phyloP scores from a whole-genome alignment of 2,329 filamentous ascomycete genomes.

The Fusarium caatingaense region DNA sequence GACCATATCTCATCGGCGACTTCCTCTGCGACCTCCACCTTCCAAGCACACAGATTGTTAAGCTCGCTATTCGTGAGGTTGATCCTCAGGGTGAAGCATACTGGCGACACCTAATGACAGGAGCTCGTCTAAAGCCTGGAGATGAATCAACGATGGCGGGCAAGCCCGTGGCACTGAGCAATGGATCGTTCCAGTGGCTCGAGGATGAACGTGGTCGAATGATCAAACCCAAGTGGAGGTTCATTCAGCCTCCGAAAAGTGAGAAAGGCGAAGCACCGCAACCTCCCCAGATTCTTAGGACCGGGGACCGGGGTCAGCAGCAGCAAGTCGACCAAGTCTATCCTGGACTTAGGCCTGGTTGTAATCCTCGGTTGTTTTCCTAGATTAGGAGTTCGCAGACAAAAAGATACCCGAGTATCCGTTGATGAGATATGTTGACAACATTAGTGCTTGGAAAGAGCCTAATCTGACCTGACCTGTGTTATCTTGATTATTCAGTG shows the following conservation, averaged over 20 bases:
- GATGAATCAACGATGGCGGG: constrained; percentile 18
- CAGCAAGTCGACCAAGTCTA: neutral
- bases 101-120: constrained; percentile 31
- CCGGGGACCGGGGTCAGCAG: neutral
- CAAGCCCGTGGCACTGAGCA: constrained; percentile 2
- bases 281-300: neutral
- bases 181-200: constrained; percentile 28
- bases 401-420: neutral
- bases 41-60: constrained; percentile 19
- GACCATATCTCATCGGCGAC: constrained; percentile 42
- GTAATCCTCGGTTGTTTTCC: constrained; percentile 18
- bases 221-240: constrained; percentile 27
- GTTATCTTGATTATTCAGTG: neutral
- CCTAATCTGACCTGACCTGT: neutral
- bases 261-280: neutral
- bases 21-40: constrained; percentile 37
- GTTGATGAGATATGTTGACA: neutral
- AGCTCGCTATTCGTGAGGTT: constrained; percentile 17
- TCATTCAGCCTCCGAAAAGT: constrained; percentile 2
- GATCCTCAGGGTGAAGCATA: neutral
- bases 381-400: neutral
- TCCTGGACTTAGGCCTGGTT: constrained; percentile 8
- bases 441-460: neutral
- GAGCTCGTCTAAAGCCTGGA: neutral
- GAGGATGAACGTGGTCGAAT: constrained; percentile 3